phyloP scores from a whole-genome alignment of 768 basidiomycete species.

The Tylopilus intermedius region DNA sequence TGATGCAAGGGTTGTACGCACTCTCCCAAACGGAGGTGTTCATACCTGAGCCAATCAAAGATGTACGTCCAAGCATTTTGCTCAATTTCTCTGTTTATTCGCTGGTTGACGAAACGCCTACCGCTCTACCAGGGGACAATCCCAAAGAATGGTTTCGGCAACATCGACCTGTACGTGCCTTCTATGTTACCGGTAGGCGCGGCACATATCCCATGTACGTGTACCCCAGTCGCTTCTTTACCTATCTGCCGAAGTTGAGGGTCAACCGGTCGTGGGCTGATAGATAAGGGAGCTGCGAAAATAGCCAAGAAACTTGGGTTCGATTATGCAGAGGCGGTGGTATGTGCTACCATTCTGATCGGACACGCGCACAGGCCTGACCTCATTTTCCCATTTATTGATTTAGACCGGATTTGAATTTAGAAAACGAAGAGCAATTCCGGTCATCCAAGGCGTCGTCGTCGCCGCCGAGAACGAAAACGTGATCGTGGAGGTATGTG shows the following conservation, averaged over 20 bases:
- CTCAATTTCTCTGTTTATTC: slow-evolving; percentile 2
- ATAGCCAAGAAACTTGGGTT: slow-evolving; percentile 83
- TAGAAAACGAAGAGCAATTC: slow-evolving; percentile 83
- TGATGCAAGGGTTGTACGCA: slow-evolving; percentile 86
- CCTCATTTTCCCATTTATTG: slow-evolving; percentile 5
- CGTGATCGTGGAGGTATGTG: slow-evolving; percentile 65
- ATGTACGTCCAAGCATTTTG: slow-evolving; percentile 68
- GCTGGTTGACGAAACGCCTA: slow-evolving; percentile 4
- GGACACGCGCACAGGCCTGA: neutral
- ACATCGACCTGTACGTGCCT: slow-evolving; percentile 92
- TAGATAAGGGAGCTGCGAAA: slow-evolving; percentile 85
- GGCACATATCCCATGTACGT: slow-evolving; percentile 86
- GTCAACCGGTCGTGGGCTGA: slow-evolving; percentile 2
- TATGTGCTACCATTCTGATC: slow-evolving; percentile 40
- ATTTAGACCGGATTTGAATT: slow-evolving; percentile 92
- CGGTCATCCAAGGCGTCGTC: slow-evolving; percentile 82
- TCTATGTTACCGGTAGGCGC: slow-evolving; percentile 91
- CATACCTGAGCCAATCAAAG: slow-evolving; percentile 70
- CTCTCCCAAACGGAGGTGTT: slow-evolving; percentile 81
- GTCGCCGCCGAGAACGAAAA: slow-evolving; percentile 77
- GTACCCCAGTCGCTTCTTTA: slow-evolving; percentile 8
- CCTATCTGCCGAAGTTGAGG: slow-evolving; percentile 10
- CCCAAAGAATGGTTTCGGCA: slow-evolving; percentile 94
- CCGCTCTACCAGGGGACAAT: slow-evolving; percentile 66
- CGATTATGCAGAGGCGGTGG: slow-evolving; percentile 93